Evolutionary conservation across 2,329 filamentous ascomycete genomes (phyloP).

Genomic region (Xylaria sp.): DNA sequence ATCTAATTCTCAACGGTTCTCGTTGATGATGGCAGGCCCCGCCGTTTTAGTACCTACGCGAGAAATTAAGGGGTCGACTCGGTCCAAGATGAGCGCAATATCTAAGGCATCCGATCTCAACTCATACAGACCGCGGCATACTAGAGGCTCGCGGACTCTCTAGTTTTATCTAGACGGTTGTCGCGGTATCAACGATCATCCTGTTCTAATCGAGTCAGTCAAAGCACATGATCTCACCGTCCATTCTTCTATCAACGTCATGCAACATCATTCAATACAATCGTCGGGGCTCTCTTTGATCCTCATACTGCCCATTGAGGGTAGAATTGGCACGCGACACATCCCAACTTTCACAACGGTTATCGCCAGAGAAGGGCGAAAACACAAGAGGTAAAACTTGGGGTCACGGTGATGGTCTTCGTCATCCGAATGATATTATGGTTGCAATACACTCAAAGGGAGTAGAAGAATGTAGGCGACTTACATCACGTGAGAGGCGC

Average conservation of each 20-base stretch:
- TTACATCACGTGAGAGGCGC: not conserved
- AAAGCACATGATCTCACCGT: not conserved
- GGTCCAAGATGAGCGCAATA: too few species aligned
- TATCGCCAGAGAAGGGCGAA: conserved; percentile 31
- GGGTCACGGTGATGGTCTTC: conserved; percentile 33
- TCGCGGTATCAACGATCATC: not conserved
- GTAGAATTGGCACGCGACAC: conserved; percentile 36
- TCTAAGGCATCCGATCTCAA: too few species aligned
- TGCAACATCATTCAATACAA: conserved; percentile 19
- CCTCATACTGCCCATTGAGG: conserved; percentile 38
- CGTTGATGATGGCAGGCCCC: too few species aligned
- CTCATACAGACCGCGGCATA: too few species aligned
- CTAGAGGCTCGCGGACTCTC: too few species aligned
- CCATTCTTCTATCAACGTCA: not conserved
- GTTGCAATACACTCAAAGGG: not conserved
- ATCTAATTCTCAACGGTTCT: too few species aligned
- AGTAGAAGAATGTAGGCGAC: not conserved
- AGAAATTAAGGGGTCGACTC: not conserved
- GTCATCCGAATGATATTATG: conserved; percentile 41
- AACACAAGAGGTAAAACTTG: conserved; percentile 22
- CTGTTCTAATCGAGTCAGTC: not conserved
- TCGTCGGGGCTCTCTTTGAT: conserved; percentile 60
- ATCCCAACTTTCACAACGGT: conserved; percentile 33
- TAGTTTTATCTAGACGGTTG: too few species aligned
- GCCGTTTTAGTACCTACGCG: too few species aligned